Evolutionary conservation across 805 yeast genomes (phyloP).

Genomic region (Yarrowia porcina): DNA sequence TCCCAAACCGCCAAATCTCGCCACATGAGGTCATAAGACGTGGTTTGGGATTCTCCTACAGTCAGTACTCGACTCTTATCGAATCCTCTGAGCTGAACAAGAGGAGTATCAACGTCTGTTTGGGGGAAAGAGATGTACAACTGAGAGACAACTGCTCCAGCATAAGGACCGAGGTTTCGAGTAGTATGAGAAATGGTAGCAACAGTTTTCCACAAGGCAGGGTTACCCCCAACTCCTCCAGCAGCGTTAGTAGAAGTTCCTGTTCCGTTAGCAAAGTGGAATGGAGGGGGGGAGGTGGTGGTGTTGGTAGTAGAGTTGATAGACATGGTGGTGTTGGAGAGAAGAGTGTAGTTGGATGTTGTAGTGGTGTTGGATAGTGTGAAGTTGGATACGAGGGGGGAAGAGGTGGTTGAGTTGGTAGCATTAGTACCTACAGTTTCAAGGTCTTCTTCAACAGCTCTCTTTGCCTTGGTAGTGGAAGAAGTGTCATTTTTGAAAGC

Average conservation of each 20-base stretch:
- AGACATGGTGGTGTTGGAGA: too few species aligned
- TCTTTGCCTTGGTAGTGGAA: neutral
- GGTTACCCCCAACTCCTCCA: slow-evolving; percentile 57
- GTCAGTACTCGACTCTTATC: slow-evolving; percentile 51
- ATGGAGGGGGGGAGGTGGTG: neutral
- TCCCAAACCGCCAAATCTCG: slow-evolving; percentile 60
- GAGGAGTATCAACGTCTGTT: slow-evolving; percentile 48
- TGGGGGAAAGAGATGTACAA: slow-evolving; percentile 48
- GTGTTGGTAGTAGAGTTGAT: neutral
- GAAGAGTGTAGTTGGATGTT: too few species aligned
- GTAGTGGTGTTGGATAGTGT: neutral
- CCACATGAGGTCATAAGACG: slow-evolving; percentile 45
- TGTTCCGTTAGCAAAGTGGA: neutral
- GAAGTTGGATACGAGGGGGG: too few species aligned
- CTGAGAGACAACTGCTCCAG: slow-evolving; percentile 53
- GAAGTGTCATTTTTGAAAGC: too few species aligned
- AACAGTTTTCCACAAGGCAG: slow-evolving; percentile 54
- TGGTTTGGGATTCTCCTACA: slow-evolving; percentile 40
- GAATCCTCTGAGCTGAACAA: slow-evolving; percentile 53
- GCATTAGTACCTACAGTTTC: neutral
- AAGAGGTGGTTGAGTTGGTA: neutral
- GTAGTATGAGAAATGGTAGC: slow-evolving; percentile 47
- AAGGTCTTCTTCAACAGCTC: neutral
- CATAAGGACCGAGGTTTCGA: slow-evolving; percentile 47
- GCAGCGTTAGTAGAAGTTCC: slow-evolving; percentile 38